Base-by-base conservation (phyloP, 176 grass and related monocot genomes). In the Carex parvula region DNA sequence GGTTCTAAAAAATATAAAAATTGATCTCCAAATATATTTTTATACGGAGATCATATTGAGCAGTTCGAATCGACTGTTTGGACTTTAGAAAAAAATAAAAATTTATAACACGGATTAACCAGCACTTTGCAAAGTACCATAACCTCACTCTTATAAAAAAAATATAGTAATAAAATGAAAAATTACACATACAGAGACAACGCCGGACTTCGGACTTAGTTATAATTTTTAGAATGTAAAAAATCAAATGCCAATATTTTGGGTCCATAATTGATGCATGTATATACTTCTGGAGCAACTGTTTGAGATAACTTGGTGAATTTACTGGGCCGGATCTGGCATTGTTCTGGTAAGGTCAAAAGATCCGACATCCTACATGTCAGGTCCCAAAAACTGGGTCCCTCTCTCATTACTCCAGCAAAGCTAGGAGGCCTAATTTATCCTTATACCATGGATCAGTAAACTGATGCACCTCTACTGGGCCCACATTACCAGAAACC, bases 401-500 rank as follows among this genome's bases (percentile, higher is more conserved):
- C 56, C 20, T 55, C 55, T 12, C 13, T 54, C 48, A 32, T 77
- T 55, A 32, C 22, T 78, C 26, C 73, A 78, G 73, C 73, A 78
- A 78, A 26, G 73, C 73, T 32, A 78, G 14, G 52, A 78, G 22
- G 73, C 73, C 24, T 78, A 75, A 54, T 78, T 30, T 2, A 55
- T 12, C 68, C 68, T 11, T 78, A 78, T 57, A 57, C 17, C 50
- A 78, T 57, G 6, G 6, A 11, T 78, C 52, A 18, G 50, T 30
- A 56, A 78, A 78, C 13, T 18, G 24, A 17, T 78, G 26, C 46
- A 56, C 0, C 14, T 53, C 20, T 75, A 78, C 26, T 52, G 21
- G 52, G 52, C 52, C 73, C 73, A 78, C 73, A 78, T 78, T 57
- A 78, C 73, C 50, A 30, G 14, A 78, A 56, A 57, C 48, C 73